Evolutionary conservation across 2,329 filamentous ascomycete species (phyloP).

Genomic region (Aspergillus arachidicola): DNA sequence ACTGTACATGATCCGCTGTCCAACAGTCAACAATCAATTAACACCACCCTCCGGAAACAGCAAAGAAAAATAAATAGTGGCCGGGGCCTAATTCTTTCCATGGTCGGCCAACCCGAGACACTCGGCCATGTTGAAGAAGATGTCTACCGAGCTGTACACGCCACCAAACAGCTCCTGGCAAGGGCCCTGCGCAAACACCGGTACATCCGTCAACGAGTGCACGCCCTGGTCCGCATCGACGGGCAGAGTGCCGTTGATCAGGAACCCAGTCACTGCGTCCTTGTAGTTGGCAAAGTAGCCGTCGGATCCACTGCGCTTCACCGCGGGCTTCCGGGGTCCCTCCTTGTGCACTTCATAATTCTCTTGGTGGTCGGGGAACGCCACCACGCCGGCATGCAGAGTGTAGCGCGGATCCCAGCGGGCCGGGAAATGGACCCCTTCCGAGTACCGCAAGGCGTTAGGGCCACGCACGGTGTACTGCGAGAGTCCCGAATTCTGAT

Average conservation of each 20-base stretch:
- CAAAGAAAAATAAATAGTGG: background rate
- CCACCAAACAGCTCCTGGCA: constrained; percentile 74
- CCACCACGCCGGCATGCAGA: constrained; percentile 71
- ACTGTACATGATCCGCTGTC: background rate
- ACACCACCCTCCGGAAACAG: background rate
- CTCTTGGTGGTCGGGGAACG: constrained; percentile 75
- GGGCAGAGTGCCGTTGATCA: constrained; percentile 75
- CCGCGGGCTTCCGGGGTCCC: constrained; percentile 65
- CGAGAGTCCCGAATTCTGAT: constrained; percentile 71
- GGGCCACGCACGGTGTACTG: constrained; percentile 70
- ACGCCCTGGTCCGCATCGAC: constrained; percentile 67
- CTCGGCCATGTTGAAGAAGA: constrained; percentile 45
- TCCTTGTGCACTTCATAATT: constrained; percentile 71
- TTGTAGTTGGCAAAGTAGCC: constrained; percentile 67
- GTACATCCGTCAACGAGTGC: constrained; percentile 76
- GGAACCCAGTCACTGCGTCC: constrained; percentile 67
- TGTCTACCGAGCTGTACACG: constrained; percentile 43
- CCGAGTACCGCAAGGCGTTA: constrained; percentile 65
- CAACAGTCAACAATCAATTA: background rate
- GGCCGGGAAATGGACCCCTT: constrained; percentile 74
- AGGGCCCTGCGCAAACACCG: constrained; percentile 76
- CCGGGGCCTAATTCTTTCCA: background rate
- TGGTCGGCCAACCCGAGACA: constrained; percentile 39
- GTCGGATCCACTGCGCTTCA: constrained; percentile 54
- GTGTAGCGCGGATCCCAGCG: constrained; percentile 87